Evolutionary conservation across 2,329 filamentous ascomycete genomes (phyloP).

Genomic region (Dactylonectria macrodidyma): DNA sequence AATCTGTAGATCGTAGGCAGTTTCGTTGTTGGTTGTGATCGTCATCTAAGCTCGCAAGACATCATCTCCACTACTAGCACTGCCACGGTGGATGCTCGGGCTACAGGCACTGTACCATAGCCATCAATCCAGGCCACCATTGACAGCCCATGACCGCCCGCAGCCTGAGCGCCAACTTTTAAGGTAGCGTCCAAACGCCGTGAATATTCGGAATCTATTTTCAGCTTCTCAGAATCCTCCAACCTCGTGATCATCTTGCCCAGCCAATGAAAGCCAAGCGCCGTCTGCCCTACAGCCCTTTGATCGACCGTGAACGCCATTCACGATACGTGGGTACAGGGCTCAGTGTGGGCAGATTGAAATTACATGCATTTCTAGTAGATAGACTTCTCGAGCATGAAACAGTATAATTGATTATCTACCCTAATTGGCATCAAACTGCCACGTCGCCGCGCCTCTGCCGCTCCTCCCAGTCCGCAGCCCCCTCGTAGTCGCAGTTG

Average conservation of each 20-base stretch:
- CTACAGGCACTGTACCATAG: background rate
- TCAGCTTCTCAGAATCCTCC: background rate
- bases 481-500: slow-evolving; percentile 41
- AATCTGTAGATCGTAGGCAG: background rate
- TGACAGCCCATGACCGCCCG: background rate
- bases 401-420: background rate
- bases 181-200: background rate
- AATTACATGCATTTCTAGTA: background rate
- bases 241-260: background rate
- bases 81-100: background rate
- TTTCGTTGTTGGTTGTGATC: background rate
- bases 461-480: slow-evolving; percentile 38
- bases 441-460: slow-evolving; percentile 19
- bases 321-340: background rate
- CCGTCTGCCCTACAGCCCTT: background rate
- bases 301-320: background rate
- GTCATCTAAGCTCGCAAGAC: background rate
- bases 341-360: too few species aligned
- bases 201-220: background rate
- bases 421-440: background rate
- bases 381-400: background rate
- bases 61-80: background rate
- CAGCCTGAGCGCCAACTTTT: background rate
- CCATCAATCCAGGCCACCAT: background rate
- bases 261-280: background rate